Evolutionary conservation across 1,139 yeast species (phyloP).

Genomic region (Candida tunisiensis): DNA sequence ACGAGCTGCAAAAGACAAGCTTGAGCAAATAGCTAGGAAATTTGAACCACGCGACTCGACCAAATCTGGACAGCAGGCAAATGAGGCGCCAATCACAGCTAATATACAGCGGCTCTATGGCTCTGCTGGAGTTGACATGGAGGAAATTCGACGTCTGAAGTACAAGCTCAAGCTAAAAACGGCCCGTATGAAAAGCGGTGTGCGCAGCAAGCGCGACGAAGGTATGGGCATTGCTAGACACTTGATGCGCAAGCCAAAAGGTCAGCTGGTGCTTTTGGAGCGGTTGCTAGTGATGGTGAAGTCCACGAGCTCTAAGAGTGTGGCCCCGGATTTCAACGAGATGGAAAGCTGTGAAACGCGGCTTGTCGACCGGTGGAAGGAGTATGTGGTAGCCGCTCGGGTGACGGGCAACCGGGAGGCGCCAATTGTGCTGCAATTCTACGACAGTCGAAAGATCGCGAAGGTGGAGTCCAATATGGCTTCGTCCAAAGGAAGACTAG

Average conservation of each 20-base stretch:
- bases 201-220: too few relatives aligned
- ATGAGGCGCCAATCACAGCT: too few relatives aligned
- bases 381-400: constrained; percentile 50
- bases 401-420: constrained; percentile 30
- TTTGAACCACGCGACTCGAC: too few relatives aligned
- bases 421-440: constrained; percentile 48
- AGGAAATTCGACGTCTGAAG: too few relatives aligned
- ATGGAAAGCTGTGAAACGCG: constrained; percentile 35
- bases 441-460: constrained; percentile 17
- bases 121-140: too few relatives aligned
- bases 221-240: not conserved
- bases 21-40: too few relatives aligned
- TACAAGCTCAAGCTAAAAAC: too few relatives aligned
- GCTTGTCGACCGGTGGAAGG: constrained; percentile 60
- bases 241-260: constrained; percentile 19
- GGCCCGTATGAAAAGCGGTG: too few relatives aligned
- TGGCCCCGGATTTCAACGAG: constrained; percentile 24
- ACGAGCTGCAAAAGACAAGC: too few relatives aligned
- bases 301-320: constrained; percentile 13
- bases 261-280: constrained; percentile 50
- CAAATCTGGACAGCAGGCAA: too few relatives aligned
- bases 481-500: constrained; percentile 8
- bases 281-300: constrained; percentile 50
- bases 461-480: constrained; percentile 4
- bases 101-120: too few relatives aligned